Base-by-base conservation (phyloP, 2,329 filamentous ascomycete species). In the Colletotrichum gigasporum region DNA sequence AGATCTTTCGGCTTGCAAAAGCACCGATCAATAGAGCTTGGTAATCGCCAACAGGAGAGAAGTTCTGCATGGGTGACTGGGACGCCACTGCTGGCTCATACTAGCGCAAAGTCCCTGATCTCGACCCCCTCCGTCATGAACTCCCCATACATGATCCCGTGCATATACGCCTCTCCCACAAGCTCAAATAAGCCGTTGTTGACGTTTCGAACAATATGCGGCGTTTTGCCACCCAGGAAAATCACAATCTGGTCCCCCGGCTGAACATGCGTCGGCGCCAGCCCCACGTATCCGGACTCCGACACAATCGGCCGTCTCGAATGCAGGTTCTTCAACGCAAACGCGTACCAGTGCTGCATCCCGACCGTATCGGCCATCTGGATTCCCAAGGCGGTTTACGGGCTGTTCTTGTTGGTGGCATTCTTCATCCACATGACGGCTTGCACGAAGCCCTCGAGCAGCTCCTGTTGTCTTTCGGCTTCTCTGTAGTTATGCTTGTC, bases 211-310 rank as follows among this genome's bases (percentile, higher is more conserved):
- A 69, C 11, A 2, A 59, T n/a, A n/a, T 63, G 59, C 3, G 67
- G 65, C 18, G 66, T 50, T 12, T 61, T 54, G 7, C 67, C 53
- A 2, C 58, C 65, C 2, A 66, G 48, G 5, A 69, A 30, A 1
- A 63, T 44, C 2, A 63, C 54, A 7, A 69, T 39, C 48, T 52
- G 48, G 11, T 58, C 52, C 3, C 58, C 63, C 2, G 30, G 32
- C 26, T 20, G 24, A 0, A 11, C 42, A 5, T 56, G 37, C 51
- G 24, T 53, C n/a, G 58, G 58, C 7, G 57, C 63, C 26, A 66
- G 14, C 3, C 63, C 63, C 3, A 66, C 47, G 14, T 57, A 63
- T 3, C 58, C 52, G 14, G 59, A 45, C 14, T 50, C 41, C 20
- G 56, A 52, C 11, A 59, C 26, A 24, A 44, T 41, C 12, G 35